phyloP scores from a whole-genome alignment of 2,329 filamentous ascomycete species.

The Trichophyton benhamiae region DNA sequence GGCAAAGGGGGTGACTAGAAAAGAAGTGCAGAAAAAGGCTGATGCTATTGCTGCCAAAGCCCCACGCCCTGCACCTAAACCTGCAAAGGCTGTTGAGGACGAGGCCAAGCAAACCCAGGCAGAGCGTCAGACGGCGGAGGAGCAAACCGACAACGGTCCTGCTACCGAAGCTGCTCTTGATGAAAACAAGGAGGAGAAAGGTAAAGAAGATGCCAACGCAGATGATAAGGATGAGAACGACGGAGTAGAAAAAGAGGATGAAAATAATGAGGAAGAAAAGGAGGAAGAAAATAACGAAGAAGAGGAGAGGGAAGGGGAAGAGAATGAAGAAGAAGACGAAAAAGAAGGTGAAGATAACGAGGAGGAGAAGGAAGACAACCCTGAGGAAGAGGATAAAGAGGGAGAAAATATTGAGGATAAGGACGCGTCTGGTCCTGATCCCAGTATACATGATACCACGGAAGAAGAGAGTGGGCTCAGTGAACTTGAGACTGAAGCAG shows the following conservation, averaged over 20 bases:
- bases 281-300: neutral
- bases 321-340: neutral
- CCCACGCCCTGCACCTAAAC: slow-evolving; percentile 9
- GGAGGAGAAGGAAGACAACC: slow-evolving; percentile 27
- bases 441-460: slow-evolving; percentile 52
- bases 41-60: slow-evolving; percentile 42
- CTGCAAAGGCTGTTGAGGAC: slow-evolving; percentile 7
- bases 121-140: neutral
- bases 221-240: neutral
- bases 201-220: neutral
- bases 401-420: slow-evolving; percentile 24
- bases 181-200: neutral
- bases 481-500: slow-evolving; percentile 45
- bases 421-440: slow-evolving; percentile 35
- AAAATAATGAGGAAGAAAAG: neutral
- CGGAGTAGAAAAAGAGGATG: neutral
- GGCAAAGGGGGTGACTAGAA: slow-evolving; percentile 47
- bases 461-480: slow-evolving; percentile 60
- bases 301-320: neutral
- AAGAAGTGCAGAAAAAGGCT: slow-evolving; percentile 47
- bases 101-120: slow-evolving; percentile 2
- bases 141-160: neutral
- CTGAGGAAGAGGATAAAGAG: slow-evolving; percentile 34
- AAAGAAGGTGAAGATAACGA: slow-evolving; percentile 19
- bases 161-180: neutral